Base-by-base conservation (phyloP, 371 early-diverging fungal genomes). In the Mortierella sp. region DNA sequence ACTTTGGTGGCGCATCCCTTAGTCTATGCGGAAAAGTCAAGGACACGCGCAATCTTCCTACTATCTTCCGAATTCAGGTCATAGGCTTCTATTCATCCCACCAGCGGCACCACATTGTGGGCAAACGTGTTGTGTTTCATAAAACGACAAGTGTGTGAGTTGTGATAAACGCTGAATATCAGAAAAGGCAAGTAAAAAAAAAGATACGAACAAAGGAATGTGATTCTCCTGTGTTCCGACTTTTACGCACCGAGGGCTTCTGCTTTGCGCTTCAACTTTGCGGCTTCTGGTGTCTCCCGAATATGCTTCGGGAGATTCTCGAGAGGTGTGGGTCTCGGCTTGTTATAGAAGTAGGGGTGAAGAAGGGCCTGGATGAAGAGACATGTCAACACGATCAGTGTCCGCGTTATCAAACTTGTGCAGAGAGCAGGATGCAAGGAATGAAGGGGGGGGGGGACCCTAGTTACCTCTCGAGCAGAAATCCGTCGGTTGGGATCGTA, bases 401-500 rank as follows among this genome's bases (percentile, higher is more conserved):
- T n/a, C n/a, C n/a, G n/a, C n/a, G n/a, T n/a, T n/a, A n/a, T n/a
- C n/a, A n/a, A n/a, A n/a, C n/a, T n/a, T n/a, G n/a, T n/a, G n/a
- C n/a, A 13, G 10, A 2, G n/a, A n/a, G n/a, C n/a, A n/a, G n/a
- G n/a, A n/a, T n/a, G n/a, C n/a, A n/a, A n/a, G n/a, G n/a, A n/a
- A n/a, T n/a, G n/a, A n/a, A n/a, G n/a, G n/a, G n/a, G n/a, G n/a
- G n/a, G n/a, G 13, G 13, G 24, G 41, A 45, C 0, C 6, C 69
- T 34, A 4, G 34, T 57, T 81, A 91, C 94, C 55, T 96, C 90
- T 29, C 88, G 85, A 3, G 95, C 89, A 0, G 94, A 90, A 68
- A 98, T 92, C 76, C 99, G 84, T 55, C 91, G 90, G 21, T 79
- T 81, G 6, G 99, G 99, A 80, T 98, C 93, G 81, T 90, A 98